Base-by-base conservation (phyloP, 768 basidiomycete species). In the Leccinellum rugosiceps region DNA sequence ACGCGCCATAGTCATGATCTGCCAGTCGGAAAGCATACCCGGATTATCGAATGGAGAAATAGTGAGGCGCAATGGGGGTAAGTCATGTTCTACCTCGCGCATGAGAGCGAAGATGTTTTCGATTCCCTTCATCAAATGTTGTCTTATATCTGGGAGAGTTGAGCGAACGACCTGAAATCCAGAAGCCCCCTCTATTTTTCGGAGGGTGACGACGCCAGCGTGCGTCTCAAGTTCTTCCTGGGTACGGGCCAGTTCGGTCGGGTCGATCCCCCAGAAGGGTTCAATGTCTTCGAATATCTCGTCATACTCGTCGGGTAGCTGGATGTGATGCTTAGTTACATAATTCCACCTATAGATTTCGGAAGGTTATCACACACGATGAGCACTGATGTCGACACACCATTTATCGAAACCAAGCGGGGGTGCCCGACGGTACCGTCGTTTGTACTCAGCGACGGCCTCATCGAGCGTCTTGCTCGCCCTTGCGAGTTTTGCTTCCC, bases 231-330 rank as follows among this genome's bases (percentile, higher is more conserved):
- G 59, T 31, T 58, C 62, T n/a, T 50, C 26, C 32, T 65, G 71
- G 0, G 59, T 53, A 10, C 23, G 46, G 0, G 62, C 66, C 15
- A 77, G 43, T 1, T 66, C 64, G 1, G 45, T n/a, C 0, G 75
- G 75, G 32, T 68, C 61, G 48, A 79, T 62, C 0, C 72, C 77
- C 68, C 69, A 75, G 61, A 69, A 76, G 0, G 74, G 72, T 25
- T 72, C 69, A 9, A 79, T 57, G 52, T 78, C 71, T 7, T 65
- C 59, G 53, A 69, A 62, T 50, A 80, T 79, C 58, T 78, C 76
- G 63, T 80, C 78, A 48, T 80, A 80, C 54, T 80, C 78, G 58
- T 80, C 80, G 15, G 73, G 75, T 1, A 80, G 68, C 44, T 71
- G 74, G 2, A 80, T 71, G 28, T 71, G 58, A 58, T 80, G 60